A percentile compares a stretch with the other conserved stretches of the same genome.
Conservation (phyloP, 768 basidiomycete species). For the Lactarius quietus region DNA sequence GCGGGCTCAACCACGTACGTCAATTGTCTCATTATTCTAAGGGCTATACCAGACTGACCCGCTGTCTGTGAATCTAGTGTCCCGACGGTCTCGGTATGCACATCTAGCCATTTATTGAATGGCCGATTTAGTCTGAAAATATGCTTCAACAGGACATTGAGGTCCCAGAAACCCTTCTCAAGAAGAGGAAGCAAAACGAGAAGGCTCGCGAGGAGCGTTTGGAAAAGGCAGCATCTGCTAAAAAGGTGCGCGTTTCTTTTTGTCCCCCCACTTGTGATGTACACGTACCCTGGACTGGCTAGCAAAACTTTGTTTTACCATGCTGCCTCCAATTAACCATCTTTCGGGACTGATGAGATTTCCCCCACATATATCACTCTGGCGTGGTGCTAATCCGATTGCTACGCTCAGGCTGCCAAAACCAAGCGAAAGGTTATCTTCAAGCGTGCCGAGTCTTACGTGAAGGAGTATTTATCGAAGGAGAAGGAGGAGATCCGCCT, state of each 20-base stretch:
- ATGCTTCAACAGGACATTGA: slow-evolving; percentile 66
- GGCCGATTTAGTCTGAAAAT: slow-evolving; percentile 14
- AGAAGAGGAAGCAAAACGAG: slow-evolving; percentile 98
- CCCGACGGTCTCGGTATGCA: slow-evolving; percentile 10
- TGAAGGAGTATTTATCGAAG: slow-evolving; percentile 90
- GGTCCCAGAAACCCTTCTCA: slow-evolving; percentile 99
- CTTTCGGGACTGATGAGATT: slow-evolving; percentile 80
- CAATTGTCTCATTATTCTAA: background rate
- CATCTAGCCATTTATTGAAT: background rate
- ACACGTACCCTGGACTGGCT: slow-evolving; percentile 80
- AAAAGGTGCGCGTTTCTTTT: slow-evolving; percentile 63
- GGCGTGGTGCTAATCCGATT: slow-evolving; percentile 20
- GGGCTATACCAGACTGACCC: background rate
- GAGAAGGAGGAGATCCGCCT: slow-evolving; percentile 97
- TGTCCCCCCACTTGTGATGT: slow-evolving; percentile 57
- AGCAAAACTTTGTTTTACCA: slow-evolving; percentile 51
- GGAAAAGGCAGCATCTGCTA: slow-evolving; percentile 74
- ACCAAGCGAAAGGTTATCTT: slow-evolving; percentile 97
- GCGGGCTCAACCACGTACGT: slow-evolving; percentile 53
- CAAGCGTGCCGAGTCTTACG: slow-evolving; percentile 98
- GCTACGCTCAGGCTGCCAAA: slow-evolving; percentile 62
- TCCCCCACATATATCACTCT: slow-evolving; percentile 25
- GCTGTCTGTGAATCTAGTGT: background rate
- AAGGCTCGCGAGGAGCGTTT: slow-evolving; percentile 94
- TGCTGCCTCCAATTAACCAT: slow-evolving; percentile 91